phyloP scores from a whole-genome alignment of 768 basidiomycete genomes.

The Hemileccinum impolitum region DNA sequence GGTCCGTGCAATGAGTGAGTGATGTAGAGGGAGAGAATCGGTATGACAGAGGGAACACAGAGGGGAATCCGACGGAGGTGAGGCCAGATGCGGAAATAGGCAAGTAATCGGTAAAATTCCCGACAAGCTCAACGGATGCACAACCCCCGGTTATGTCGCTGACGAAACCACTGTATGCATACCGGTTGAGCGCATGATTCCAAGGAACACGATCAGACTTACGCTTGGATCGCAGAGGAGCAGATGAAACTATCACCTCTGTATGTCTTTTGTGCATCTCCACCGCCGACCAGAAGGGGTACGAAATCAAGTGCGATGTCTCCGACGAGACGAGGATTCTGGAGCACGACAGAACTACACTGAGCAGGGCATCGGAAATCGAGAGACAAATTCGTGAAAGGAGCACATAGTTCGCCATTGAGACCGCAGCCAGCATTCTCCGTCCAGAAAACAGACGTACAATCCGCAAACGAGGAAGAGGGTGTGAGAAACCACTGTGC shows the following conservation, averaged over 20 bases:
- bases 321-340: constrained; percentile 75
- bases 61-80: constrained; percentile 68
- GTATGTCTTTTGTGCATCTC: constrained; percentile 67
- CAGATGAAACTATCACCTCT: constrained; percentile 85
- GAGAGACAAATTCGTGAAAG: constrained; percentile 57
- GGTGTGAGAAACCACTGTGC: constrained; percentile 72
- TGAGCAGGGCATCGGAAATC: constrained; percentile 82
- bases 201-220: constrained; percentile 27
- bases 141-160: constrained; percentile 72
- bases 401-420: constrained; percentile 60
- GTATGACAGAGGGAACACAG: constrained; percentile 70
- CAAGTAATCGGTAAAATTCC: constrained; percentile 68
- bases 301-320: constrained; percentile 58
- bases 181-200: constrained; percentile 6
- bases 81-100: constrained; percentile 60
- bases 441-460: constrained; percentile 70
- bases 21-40: constrained; percentile 47
- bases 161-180: constrained; percentile 53
- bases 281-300: constrained; percentile 84
- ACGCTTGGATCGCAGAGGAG: constrained; percentile 80
- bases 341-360: constrained; percentile 58
- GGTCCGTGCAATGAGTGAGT: constrained; percentile 65
- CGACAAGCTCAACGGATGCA: constrained; percentile 61
- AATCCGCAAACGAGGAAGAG: constrained; percentile 57
- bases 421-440: constrained; percentile 71